Base-by-base conservation (phyloP, 2,329 filamentous ascomycete genomes). In the Aspergillus fructus region DNA sequence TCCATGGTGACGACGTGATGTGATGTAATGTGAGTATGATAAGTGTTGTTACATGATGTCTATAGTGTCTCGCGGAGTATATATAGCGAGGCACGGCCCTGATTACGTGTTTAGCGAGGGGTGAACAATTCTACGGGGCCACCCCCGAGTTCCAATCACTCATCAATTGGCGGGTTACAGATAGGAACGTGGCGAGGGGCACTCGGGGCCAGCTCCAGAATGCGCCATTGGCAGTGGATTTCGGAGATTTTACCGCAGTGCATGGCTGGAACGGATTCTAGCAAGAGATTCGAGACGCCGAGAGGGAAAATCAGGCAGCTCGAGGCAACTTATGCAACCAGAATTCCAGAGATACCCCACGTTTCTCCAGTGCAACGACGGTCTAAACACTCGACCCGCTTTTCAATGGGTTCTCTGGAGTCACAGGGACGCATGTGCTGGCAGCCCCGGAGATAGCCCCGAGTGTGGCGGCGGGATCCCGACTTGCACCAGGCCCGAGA, bases 1-100 rank as follows among this genome's bases (percentile, higher is more conserved):
- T 62, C 53, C 62, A 65, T 65, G 24, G 43, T 55, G 40, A 12
- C 19, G 12, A 17, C 9, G 19, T 23, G 52, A 34, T 42, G 19
- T 34, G 52, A 42, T 42, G 41, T 34, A 42, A 21, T 51, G 23
- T 24, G 34, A n/a, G 37, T 19, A 33, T 45, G 17, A 19, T 24
- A 15, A 23, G 17, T 40, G 13, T 33, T 48, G 19, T 48, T 33
- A 17, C 34, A 12, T 33, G 19, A 17, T 39, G 19, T 11, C 41
- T 27, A 37, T 21, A 50, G 4, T 23, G 21, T n/a, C 12, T 15
- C 8, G 19, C 34, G 7, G 21, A 15, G 19, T 50, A 50, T 53
- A 46, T 53, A 53, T 50, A 42, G 50, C 41, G 19, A 39, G 19
- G 30, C 21, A 40, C 12, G 9, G 30, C 4, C 17, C 17, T 39